phyloP scores from a whole-genome alignment of 2,329 filamentous ascomycete species.

The Diplodia scrobiculata region DNA sequence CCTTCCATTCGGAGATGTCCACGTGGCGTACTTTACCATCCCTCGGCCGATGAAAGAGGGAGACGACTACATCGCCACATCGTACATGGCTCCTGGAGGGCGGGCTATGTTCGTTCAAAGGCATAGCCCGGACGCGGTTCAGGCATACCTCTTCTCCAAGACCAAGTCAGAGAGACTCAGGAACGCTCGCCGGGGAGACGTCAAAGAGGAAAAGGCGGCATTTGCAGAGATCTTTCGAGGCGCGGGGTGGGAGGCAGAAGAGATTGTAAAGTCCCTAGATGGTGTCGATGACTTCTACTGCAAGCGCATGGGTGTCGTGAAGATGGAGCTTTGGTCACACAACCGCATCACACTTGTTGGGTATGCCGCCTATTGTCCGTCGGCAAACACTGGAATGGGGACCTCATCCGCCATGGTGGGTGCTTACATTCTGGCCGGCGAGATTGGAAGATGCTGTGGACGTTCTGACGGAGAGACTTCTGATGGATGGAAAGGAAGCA shows the following conservation, averaged over 20 bases:
- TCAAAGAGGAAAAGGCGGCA: constrained; percentile 47
- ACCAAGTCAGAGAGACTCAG: constrained; percentile 14
- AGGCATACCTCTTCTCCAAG: constrained; percentile 41
- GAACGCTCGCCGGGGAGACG: constrained; percentile 35
- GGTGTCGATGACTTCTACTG: constrained; percentile 52
- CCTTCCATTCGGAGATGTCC: constrained; percentile 34
- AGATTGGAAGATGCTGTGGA: constrained; percentile 30
- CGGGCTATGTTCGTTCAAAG: constrained; percentile 49
- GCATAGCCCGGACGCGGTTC: constrained; percentile 43
- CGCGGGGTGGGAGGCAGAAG: constrained; percentile 51
- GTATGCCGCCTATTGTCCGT: constrained; percentile 58
- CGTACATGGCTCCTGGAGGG: constrained; percentile 43
- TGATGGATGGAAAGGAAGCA: not conserved
- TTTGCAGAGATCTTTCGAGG: constrained; percentile 47
- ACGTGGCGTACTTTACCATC: constrained; percentile 46
- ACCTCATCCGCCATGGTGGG: constrained; percentile 52
- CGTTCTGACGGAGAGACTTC: not conserved
- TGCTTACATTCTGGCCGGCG: constrained; percentile 34
- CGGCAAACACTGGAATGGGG: constrained; percentile 56
- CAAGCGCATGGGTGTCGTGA: constrained; percentile 50
- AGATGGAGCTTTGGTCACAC: constrained; percentile 49
- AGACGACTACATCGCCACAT: constrained; percentile 44
- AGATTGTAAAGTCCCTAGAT: constrained; percentile 50
- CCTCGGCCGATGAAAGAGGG: constrained; percentile 36
- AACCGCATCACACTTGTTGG: constrained; percentile 57